Percentiles rank a stretch among this genome's conserved stretches.
These are phyloP conservation scores for Cercospora sp. DNA, from an alignment of 2,329 filamentous ascomycete genomes.

Conservation along the genomic window DNA sequence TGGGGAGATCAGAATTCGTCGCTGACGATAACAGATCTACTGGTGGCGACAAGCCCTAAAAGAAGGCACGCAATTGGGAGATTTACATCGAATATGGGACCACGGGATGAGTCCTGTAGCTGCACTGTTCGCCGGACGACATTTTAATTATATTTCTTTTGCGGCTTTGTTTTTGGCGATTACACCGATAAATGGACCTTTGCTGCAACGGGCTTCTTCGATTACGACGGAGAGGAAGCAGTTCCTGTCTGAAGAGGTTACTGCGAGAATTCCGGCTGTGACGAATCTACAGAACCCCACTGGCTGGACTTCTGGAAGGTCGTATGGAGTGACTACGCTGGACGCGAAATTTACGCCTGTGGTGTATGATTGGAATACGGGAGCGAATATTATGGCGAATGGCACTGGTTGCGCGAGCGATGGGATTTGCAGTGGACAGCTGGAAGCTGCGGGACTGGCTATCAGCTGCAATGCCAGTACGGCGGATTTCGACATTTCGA, in stretches of 20 bases:
- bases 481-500: slow-evolving; percentile 16
- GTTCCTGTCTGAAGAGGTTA: slow-evolving; percentile 13
- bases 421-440: slow-evolving; percentile 15
- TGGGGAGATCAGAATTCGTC: neutral
- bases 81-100: slow-evolving; percentile 22
- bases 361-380: slow-evolving; percentile 20
- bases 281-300: slow-evolving; percentile 14
- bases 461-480: slow-evolving; percentile 20
- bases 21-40: slow-evolving; percentile 11
- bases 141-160: slow-evolving; percentile 24
- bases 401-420: slow-evolving; percentile 19
- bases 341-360: slow-evolving; percentile 14
- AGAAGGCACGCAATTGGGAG: slow-evolving; percentile 23
- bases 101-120: slow-evolving; percentile 21
- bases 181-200: slow-evolving; percentile 23
- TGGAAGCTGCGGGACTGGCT: slow-evolving; percentile 20
- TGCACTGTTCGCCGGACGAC: slow-evolving; percentile 17
- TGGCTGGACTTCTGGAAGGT: slow-evolving; percentile 19
- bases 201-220: slow-evolving; percentile 21
- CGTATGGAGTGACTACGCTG: slow-evolving; percentile 18
- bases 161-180: slow-evolving; percentile 21
- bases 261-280: slow-evolving; percentile 13
- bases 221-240: slow-evolving; percentile 15
- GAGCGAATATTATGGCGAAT: slow-evolving; percentile 5
- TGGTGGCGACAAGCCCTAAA: slow-evolving; percentile 24